A percentile compares a stretch with the other conserved stretches of the same genome.
Evolutionary conservation across 75 land plant genomes (phyloP).

Genomic region (Sequoiadendron giganteum): DNA sequence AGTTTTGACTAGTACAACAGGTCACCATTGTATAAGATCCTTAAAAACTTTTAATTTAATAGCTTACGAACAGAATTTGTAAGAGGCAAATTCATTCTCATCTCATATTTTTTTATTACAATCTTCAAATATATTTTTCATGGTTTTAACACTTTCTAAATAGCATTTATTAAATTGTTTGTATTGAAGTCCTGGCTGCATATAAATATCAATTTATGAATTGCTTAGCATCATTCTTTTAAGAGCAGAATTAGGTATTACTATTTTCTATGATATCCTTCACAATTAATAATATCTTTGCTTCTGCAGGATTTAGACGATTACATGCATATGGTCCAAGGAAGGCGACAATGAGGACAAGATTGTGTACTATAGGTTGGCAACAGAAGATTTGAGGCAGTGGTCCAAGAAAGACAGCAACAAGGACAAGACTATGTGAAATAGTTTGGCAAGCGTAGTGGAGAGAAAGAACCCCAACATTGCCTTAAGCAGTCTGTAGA

Average conservation of each 20-base stretch:
- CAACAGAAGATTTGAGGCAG: not conserved
- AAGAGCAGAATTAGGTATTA: not conserved
- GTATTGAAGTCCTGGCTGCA: not conserved
- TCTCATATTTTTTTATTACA: not conserved
- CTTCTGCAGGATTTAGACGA: conserved; percentile 9
- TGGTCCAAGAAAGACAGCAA: not conserved
- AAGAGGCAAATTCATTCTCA: not conserved
- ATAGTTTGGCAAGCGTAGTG: not conserved
- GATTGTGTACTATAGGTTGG: not conserved
- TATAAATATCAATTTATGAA: not conserved
- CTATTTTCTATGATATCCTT: not conserved
- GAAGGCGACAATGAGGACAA: not conserved
- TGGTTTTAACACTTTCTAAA: not conserved
- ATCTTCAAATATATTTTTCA: not conserved
- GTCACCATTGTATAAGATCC: not conserved
- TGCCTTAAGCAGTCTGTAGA: not conserved
- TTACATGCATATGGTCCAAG: not conserved
- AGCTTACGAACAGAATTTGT: not conserved
- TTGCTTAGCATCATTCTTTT: not conserved
- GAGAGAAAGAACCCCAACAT: not conserved
- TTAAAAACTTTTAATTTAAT: not conserved
- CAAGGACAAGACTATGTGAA: not conserved
- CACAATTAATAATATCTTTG: not conserved
- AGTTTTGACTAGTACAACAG: not conserved
- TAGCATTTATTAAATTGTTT: not conserved